Base-by-base conservation (phyloP, 257 asterid genomes). In the Salvia splendens region DNA sequence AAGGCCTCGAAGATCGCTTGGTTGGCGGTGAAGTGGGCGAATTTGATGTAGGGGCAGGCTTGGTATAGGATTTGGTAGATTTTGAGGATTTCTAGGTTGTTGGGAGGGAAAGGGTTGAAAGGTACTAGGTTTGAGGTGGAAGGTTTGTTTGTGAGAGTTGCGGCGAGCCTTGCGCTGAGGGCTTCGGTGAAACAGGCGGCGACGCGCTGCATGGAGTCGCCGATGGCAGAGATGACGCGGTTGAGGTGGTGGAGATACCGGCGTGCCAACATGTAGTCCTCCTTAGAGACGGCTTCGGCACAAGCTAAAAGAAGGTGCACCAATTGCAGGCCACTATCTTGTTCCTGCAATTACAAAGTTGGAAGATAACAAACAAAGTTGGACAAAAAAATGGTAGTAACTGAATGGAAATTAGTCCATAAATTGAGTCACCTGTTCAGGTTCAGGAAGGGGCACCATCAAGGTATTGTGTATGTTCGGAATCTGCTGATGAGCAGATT, bases 171-270 rank as follows among this genome's bases (percentile, higher is more conserved):
- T 46, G 87, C 84, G 36, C 71, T 80, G 10, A 89, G 81, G 66
- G 95, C 95, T 61, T 89, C 95, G 1, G 93, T 83, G 70, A 89
- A 89, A 69, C 87, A 87, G 15, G 97, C 82, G 5, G 96, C 89
- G 0, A 90, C 97, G 0, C 97, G 84, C 70, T 90, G 97, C 96
- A 90, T 90, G 56, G 96, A 88, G 62, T 90, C 95, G 9, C 97
- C 97, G 0, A 81, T 77, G 33, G 91, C 84, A 6, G 89, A 79
- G 53, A 85, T 94, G 15, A 87, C 86, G 16, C 88, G 76, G 53
- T 82, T 87, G 15, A 89, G 94, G 70, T 87, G 91, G 78, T 85
- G 84, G 60, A 87, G 87, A 40, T 89, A 87, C 52, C 84, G 81
- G 72, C 89, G 81, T 9, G 96, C 96, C 45, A 85, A 70, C 89